Evolutionary conservation across 2,329 filamentous ascomycete genomes (phyloP).

Genomic region (Ambrosiella beaveri): DNA sequence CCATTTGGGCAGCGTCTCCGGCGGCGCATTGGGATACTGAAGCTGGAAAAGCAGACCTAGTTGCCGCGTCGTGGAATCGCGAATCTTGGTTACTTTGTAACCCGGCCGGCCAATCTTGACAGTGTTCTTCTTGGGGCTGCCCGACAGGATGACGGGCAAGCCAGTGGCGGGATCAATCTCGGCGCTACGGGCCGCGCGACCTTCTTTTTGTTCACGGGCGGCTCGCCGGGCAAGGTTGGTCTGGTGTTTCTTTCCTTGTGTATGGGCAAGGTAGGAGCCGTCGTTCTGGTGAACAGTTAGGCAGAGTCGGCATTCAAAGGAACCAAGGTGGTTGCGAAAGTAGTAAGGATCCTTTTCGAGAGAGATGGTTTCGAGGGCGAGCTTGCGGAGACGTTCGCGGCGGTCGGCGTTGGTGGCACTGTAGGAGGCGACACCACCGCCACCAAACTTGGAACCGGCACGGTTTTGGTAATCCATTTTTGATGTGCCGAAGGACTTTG

Average conservation of each 20-base stretch:
- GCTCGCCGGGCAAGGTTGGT: slow-evolving; percentile 92
- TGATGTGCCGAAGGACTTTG: neutral
- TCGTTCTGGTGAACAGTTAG: slow-evolving; percentile 98
- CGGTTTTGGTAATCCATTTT: slow-evolving; percentile 70
- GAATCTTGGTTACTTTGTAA: slow-evolving; percentile 94
- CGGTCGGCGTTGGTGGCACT: slow-evolving; percentile 92
- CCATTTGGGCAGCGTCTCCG: slow-evolving; percentile 61
- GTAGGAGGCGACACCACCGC: slow-evolving; percentile 86
- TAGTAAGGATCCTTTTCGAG: slow-evolving; percentile 99
- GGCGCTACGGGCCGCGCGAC: slow-evolving; percentile 38
- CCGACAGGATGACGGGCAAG: slow-evolving; percentile 58
- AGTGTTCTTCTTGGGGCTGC: slow-evolving; percentile 54
- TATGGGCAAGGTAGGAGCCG: slow-evolving; percentile 95
- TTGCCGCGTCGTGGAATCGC: slow-evolving; percentile 76
- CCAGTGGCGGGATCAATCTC: slow-evolving; percentile 52
- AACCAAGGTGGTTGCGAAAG: slow-evolving; percentile 98
- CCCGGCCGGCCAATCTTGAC: slow-evolving; percentile 93
- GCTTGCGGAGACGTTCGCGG: slow-evolving; percentile 89
- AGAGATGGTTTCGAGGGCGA: slow-evolving; percentile 96
- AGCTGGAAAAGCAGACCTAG: slow-evolving; percentile 88
- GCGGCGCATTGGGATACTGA: slow-evolving; percentile 79
- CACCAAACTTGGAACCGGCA: slow-evolving; percentile 92
- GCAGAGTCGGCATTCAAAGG: slow-evolving; percentile 93
- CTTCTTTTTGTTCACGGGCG: slow-evolving; percentile 87
- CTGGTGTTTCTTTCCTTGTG: slow-evolving; percentile 96